Conservation (phyloP, 805 yeast species). For the Cyberlindnera suaveolens region DNA sequence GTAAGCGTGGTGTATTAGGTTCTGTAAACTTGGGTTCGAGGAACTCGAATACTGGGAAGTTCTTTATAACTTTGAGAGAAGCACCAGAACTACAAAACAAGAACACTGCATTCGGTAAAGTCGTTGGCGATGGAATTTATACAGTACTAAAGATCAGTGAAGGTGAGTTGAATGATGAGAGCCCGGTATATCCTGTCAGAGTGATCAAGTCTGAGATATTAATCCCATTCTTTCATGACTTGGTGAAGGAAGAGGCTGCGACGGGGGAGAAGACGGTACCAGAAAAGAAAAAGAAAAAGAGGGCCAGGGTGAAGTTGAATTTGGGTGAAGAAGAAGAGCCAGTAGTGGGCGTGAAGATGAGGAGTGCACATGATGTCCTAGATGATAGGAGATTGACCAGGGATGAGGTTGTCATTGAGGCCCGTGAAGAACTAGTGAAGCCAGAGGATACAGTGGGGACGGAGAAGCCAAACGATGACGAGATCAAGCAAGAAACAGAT, state of each 20-base stretch:
- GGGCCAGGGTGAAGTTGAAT: conserved; percentile 30
- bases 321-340: conserved; percentile 24
- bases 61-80: conserved; percentile 44
- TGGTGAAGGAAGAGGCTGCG: conserved; percentile 17
- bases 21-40: conserved; percentile 33
- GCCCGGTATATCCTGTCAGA: conserved; percentile 46
- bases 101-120: conserved; percentile 49
- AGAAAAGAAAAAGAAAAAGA: conserved; percentile 19
- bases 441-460: too few relatives aligned
- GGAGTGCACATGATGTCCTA: conserved; percentile 35
- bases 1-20: conserved; percentile 50
- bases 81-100: conserved; percentile 37
- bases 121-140: conserved; percentile 51
- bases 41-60: conserved; percentile 31
- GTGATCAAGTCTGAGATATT: conserved; percentile 37
- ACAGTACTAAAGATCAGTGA: conserved; percentile 43
- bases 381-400: conserved; percentile 21
- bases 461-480: neutral
- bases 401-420: neutral
- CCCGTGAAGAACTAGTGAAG: neutral
- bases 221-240: conserved; percentile 43
- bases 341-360: conserved; percentile 28
- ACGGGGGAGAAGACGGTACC: neutral
- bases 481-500: neutral
- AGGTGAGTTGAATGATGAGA: conserved; percentile 36